A percentile compares a stretch with the other conserved stretches of the same genome.
These are phyloP conservation scores for Podila verticillata DNA, from an alignment of 192 early-diverging fungal genomes.

Conservation along the genomic window DNA sequence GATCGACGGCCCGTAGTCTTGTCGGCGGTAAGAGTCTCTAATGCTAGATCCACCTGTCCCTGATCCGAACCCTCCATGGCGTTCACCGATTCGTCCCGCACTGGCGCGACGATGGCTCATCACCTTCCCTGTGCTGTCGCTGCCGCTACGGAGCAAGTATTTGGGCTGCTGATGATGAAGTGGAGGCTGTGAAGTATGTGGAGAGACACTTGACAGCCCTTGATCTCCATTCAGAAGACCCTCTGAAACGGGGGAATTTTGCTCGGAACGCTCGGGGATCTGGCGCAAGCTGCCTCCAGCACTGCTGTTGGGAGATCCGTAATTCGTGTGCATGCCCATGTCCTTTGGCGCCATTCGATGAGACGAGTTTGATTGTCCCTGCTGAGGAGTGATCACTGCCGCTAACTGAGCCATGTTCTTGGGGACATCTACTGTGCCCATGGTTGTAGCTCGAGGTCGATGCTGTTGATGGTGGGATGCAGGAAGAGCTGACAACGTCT, in stretches of 20 bases:
- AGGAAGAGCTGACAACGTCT: not conserved
- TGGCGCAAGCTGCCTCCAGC: conserved; percentile 20
- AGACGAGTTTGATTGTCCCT: conserved; percentile 10
- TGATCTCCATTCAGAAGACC: not conserved
- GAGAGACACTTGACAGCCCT: not conserved
- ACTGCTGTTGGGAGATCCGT: not conserved
- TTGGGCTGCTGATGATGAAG: conserved; percentile 11
- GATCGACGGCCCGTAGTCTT: not conserved
- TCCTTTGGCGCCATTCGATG: conserved; percentile 13
- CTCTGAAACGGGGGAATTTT: conserved; percentile 34
- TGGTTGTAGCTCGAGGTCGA: conserved; percentile 45
- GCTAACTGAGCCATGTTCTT: conserved; percentile 53
- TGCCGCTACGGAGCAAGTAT: conserved; percentile 28
- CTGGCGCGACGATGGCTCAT: not conserved
- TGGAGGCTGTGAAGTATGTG: not conserved
- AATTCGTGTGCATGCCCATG: not conserved
- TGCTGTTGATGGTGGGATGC: conserved; percentile 16
- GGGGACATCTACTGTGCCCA: conserved; percentile 47
- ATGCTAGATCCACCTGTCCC: not conserved
- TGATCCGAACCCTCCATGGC: not conserved
- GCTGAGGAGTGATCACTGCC: conserved; percentile 34
- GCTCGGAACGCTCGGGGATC: conserved; percentile 45
- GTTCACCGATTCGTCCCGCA: not conserved
- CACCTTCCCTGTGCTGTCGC: conserved; percentile 24
- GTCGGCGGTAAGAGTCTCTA: not conserved